A percentile compares a stretch with the other conserved stretches of the same genome.
These are phyloP conservation scores for Populus deltoides DNA, from an alignment of 345 rosid genomes.

Conservation along the genomic window DNA sequence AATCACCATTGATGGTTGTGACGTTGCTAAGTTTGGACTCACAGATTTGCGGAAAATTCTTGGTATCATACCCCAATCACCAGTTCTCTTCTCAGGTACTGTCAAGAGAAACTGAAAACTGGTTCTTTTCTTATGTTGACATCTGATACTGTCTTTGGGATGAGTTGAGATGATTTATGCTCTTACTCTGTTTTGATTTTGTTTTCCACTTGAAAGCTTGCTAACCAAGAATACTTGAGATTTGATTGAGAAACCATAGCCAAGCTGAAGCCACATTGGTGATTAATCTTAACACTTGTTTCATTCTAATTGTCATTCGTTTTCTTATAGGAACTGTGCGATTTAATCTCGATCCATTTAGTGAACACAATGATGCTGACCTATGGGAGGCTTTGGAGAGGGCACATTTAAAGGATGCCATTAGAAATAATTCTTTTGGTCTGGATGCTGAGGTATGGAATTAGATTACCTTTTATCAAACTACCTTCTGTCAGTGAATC, in stretches of 20 bases:
- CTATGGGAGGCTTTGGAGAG: constrained; percentile 98
- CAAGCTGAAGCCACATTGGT: not conserved
- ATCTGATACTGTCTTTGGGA: not conserved
- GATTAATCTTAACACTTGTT: not conserved
- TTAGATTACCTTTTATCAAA: not conserved
- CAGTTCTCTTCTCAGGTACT: constrained; percentile 95
- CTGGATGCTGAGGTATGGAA: constrained; percentile 78
- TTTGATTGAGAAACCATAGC: not conserved
- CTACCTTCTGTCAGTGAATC: not conserved
- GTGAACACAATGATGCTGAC: constrained; percentile 91
- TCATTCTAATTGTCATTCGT: not conserved
- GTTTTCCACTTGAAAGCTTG: not conserved
- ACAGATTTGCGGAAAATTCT: constrained; percentile 86
- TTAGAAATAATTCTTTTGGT: constrained; percentile 73
- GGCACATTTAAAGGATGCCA: constrained; percentile 91
- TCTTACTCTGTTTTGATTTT: not conserved
- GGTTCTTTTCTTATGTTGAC: not conserved
- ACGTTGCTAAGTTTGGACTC: constrained; percentile 74
- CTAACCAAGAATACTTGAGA: not conserved
- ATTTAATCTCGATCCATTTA: constrained; percentile 96
- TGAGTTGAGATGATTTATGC: not conserved
- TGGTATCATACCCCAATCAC: constrained; percentile 97
- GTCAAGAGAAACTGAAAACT: not conserved
- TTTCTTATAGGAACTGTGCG: constrained; percentile 70
- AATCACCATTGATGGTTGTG: constrained; percentile 77